Conservation (phyloP, 1,139 yeast genomes). For the Sugiyamaella sp. region DNA sequence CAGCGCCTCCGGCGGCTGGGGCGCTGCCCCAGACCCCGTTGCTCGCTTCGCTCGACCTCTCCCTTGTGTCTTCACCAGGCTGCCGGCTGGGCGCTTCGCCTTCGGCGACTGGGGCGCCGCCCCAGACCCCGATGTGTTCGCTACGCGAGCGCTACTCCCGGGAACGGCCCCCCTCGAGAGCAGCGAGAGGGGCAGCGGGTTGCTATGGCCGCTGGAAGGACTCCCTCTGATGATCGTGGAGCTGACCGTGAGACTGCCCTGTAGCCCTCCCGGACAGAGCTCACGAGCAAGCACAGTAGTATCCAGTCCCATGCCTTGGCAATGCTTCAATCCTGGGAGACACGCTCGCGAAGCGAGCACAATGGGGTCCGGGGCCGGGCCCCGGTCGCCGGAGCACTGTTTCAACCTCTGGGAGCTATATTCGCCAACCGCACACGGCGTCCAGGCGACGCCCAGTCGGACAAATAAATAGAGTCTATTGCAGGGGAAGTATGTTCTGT, state of each 20-base stretch:
- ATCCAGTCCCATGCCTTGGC: too few species aligned
- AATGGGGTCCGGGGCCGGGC: not conserved
- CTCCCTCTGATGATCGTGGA: not conserved
- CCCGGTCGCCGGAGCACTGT: not conserved
- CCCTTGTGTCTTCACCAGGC: too few species aligned
- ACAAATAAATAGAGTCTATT: conserved; percentile 41
- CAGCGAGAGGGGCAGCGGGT: not conserved
- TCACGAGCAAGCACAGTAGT: too few species aligned
- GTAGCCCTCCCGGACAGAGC: too few species aligned
- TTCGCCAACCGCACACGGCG: too few species aligned
- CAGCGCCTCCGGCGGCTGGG: conserved; percentile 4
- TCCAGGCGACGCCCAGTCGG: too few species aligned
- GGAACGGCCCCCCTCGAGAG: not conserved
- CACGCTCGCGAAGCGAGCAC: not conserved
- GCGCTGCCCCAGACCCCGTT: not conserved
- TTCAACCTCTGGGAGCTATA: too few species aligned
- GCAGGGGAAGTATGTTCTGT: conserved; percentile 23
- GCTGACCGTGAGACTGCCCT: not conserved
- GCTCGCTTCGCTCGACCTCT: too few species aligned
- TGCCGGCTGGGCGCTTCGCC: too few species aligned
- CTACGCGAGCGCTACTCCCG: not conserved
- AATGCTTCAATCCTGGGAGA: not conserved
- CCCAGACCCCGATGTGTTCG: not conserved
- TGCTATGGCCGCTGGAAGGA: not conserved
- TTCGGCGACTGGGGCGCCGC: not conserved